phyloP scores from a whole-genome alignment of 2,329 filamentous ascomycete species.

The Ophiostoma perfectum region DNA sequence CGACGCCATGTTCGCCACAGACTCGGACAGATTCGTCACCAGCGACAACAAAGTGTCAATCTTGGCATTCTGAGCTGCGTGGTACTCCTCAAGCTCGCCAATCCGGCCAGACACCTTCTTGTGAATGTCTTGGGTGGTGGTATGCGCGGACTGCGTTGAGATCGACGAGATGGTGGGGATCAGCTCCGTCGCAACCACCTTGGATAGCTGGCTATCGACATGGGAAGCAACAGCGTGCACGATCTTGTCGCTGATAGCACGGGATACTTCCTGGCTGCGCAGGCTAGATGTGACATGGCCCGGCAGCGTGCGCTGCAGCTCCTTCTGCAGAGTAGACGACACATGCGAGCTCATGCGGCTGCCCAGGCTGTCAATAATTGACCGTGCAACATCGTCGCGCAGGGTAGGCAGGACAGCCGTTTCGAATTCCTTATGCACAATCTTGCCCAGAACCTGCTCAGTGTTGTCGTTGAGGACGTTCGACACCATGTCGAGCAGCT shows the following conservation, averaged over 20 bases:
- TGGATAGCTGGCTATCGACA: constrained; percentile 64
- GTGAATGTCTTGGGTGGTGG: constrained; percentile 63
- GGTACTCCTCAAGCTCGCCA: constrained; percentile 46
- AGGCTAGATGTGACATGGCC: constrained; percentile 61
- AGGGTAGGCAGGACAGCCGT: constrained; percentile 70
- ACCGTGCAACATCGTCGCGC: constrained; percentile 58
- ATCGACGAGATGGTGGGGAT: constrained; percentile 61
- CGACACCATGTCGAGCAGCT: constrained; percentile 54
- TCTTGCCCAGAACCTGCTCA: constrained; percentile 66
- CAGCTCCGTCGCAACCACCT: constrained; percentile 57
- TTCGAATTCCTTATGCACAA: constrained; percentile 71
- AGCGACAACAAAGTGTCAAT: constrained; percentile 67
- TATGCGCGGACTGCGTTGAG: constrained; percentile 60
- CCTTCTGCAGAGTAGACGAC: constrained; percentile 61
- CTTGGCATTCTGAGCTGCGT: constrained; percentile 54
- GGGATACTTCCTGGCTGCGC: constrained; percentile 67
- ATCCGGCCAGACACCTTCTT: constrained; percentile 51
- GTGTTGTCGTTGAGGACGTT: constrained; percentile 58
- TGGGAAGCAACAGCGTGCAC: constrained; percentile 59
- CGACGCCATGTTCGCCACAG: constrained; percentile 63
- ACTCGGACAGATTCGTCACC: constrained; percentile 61
- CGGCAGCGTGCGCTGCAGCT: constrained; percentile 67
- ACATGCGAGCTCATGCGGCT: constrained; percentile 62
- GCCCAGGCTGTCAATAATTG: constrained; percentile 66
- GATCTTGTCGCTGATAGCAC: constrained; percentile 66